Conservation (phyloP, 495 filamentous ascomycete species). For the Diplogelasinospora grovesii region DNA sequence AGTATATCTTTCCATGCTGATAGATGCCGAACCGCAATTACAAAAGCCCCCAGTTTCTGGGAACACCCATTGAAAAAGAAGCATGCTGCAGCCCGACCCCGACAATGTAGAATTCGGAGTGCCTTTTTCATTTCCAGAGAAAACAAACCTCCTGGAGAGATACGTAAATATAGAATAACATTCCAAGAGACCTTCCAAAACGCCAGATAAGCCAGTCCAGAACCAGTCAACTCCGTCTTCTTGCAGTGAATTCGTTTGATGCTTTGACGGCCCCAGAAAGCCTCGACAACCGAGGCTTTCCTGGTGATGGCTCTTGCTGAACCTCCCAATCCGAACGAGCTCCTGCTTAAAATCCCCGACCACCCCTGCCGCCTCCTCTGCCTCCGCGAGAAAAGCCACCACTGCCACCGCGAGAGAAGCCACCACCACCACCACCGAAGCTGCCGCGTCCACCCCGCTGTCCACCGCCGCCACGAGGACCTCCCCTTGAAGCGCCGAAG, state of each 20-base stretch:
- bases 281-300: too few species aligned
- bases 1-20: too few species aligned
- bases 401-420: conserved; percentile 10
- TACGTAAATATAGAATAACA: conserved; percentile 12
- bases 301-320: too few species aligned
- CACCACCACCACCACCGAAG: conserved; percentile 18
- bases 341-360: conserved; percentile 5
- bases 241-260: conserved; percentile 10
- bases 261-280: conserved; percentile 4
- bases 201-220: conserved; percentile 25
- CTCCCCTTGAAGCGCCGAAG: conserved; percentile 17
- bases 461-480: conserved; percentile 17
- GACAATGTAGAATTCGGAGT: too few species aligned
- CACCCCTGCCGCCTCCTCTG: conserved; percentile 17
- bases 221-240: conserved; percentile 15
- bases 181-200: conserved; percentile 21
- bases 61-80: background rate
- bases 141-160: conserved; percentile 1
- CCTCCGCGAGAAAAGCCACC: too few species aligned
- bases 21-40: too few species aligned
- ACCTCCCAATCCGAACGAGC: too few species aligned
- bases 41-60: too few species aligned
- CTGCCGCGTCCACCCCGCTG: conserved; percentile 16
- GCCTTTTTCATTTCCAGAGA: too few species aligned
- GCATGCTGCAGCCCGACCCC: too few species aligned